phyloP scores from a whole-genome alignment of 306 rosid genomes.

The Cicer arietinum region DNA sequence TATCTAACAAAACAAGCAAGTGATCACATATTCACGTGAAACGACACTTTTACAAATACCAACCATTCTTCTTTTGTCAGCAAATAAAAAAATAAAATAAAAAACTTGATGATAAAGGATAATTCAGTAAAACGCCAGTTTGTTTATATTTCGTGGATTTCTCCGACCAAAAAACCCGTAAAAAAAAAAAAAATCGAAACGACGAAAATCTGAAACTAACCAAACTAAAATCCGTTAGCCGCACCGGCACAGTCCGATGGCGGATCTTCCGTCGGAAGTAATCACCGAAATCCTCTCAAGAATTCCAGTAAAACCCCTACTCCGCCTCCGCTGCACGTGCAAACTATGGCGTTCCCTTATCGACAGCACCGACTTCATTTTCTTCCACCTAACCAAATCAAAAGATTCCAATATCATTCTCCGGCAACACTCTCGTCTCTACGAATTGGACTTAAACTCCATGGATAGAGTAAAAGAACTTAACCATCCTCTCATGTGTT shows the following conservation, averaged over 20 bases:
- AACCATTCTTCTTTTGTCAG: too few species aligned
- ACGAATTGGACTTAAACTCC: constrained; percentile 33
- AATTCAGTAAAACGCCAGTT: neutral
- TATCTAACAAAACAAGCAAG: too few species aligned
- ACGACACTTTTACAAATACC: too few species aligned
- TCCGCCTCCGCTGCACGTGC: constrained; percentile 53
- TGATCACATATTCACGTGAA: too few species aligned
- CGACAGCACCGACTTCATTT: constrained; percentile 57
- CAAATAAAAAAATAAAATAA: too few species aligned
- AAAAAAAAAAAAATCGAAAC: neutral
- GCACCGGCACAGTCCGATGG: constrained; percentile 35
- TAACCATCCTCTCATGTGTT: constrained; percentile 77
- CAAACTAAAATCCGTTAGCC: neutral
- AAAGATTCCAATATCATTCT: constrained; percentile 48
- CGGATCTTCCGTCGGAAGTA: constrained; percentile 71
- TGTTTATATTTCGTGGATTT: neutral
- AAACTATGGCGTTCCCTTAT: constrained; percentile 63
- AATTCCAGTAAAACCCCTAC: constrained; percentile 51
- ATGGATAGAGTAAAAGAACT: constrained; percentile 53
- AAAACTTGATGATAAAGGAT: neutral
- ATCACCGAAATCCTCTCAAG: constrained; percentile 57
- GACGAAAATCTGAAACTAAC: neutral
- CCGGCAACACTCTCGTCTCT: constrained; percentile 57
- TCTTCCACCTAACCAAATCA: constrained; percentile 52
- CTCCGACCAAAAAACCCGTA: constrained; percentile 30